These are phyloP conservation scores for Leishmania gerbilli DNA, from an alignment of 208 protist species.

Conservation along the genomic window DNA sequence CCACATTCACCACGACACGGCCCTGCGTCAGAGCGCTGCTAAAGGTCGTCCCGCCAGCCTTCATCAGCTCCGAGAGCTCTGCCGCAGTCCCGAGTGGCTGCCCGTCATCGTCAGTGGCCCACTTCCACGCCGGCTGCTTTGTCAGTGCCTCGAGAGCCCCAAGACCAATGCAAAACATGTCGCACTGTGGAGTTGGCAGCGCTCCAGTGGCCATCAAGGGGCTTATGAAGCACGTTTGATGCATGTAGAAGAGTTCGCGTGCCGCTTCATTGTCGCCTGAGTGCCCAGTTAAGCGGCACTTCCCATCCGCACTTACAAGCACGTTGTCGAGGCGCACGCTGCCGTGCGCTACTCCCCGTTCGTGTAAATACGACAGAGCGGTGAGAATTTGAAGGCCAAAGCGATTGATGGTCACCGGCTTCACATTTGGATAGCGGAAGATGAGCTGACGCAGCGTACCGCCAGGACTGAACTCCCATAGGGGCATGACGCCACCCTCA, in stretches of 20 bases:
- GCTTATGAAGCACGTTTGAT: constrained; percentile 56
- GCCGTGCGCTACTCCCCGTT: constrained; percentile 56
- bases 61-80: constrained; percentile 24
- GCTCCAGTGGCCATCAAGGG: constrained; percentile 56
- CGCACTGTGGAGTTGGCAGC: constrained; percentile 43
- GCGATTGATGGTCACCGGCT: constrained; percentile 30
- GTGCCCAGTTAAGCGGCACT: constrained; percentile 67
- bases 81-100: constrained; percentile 7
- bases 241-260: constrained; percentile 27
- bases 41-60: constrained; percentile 8
- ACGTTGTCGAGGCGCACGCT: constrained; percentile 64
- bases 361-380: constrained; percentile 62
- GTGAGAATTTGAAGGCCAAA: constrained; percentile 52
- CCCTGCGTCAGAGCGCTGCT: constrained; percentile 5
- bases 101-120: constrained; percentile 18
- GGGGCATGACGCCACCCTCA: constrained; percentile 12
- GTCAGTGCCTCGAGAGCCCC: constrained; percentile 51
- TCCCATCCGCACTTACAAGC: constrained; percentile 53
- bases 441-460: constrained; percentile 35
- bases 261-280: constrained; percentile 20
- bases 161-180: constrained; percentile 71
- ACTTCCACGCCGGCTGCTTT: constrained; percentile 33
- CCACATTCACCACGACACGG: constrained; percentile 10
- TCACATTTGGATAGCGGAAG: constrained; percentile 20
- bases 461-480: constrained; percentile 44